phyloP scores from a whole-genome alignment of 2,329 filamentous ascomycete species.

The Phoma sp. region DNA sequence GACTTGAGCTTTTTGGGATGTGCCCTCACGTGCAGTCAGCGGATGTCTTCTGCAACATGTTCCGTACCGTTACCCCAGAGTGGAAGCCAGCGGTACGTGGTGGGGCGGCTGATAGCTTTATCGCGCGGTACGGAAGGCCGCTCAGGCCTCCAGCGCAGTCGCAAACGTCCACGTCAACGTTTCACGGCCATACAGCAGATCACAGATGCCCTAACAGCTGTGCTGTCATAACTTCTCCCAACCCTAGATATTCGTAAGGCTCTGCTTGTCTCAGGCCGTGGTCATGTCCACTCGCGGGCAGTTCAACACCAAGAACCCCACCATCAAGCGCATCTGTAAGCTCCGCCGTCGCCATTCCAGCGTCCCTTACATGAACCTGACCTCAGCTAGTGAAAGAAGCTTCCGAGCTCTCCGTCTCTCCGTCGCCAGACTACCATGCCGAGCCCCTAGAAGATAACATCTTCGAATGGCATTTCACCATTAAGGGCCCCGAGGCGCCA shows the following conservation, averaged over 20 bases:
- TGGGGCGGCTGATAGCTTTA: slow-evolving; percentile 8
- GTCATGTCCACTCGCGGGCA: slow-evolving; percentile 50
- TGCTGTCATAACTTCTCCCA: too few species aligned
- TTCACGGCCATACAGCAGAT: slow-evolving; percentile 10
- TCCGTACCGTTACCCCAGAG: not conserved
- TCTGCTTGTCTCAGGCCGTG: not conserved
- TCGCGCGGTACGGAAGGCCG: slow-evolving; percentile 4
- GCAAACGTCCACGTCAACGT: slow-evolving; percentile 26
- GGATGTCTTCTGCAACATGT: not conserved
- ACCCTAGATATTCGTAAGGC: not conserved
- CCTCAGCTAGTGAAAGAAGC: slow-evolving; percentile 78
- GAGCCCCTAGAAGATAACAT: slow-evolving; percentile 86
- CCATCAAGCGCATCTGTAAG: slow-evolving; percentile 82
- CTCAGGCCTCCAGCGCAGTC: slow-evolving; percentile 6
- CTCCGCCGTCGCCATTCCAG: not conserved
- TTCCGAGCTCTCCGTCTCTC: slow-evolving; percentile 77
- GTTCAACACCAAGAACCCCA: slow-evolving; percentile 79
- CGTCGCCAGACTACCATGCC: slow-evolving; percentile 85
- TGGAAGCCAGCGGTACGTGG: not conserved
- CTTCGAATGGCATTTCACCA: slow-evolving; percentile 98
- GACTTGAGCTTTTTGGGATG: too few species aligned
- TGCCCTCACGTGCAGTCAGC: too few species aligned
- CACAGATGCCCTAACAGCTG: not conserved
- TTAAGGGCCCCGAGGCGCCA: slow-evolving; percentile 81
- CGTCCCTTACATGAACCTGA: slow-evolving; percentile 25